Base-by-base conservation (phyloP, 305 asterid genomes). In the Fraxinus paxiana region DNA sequence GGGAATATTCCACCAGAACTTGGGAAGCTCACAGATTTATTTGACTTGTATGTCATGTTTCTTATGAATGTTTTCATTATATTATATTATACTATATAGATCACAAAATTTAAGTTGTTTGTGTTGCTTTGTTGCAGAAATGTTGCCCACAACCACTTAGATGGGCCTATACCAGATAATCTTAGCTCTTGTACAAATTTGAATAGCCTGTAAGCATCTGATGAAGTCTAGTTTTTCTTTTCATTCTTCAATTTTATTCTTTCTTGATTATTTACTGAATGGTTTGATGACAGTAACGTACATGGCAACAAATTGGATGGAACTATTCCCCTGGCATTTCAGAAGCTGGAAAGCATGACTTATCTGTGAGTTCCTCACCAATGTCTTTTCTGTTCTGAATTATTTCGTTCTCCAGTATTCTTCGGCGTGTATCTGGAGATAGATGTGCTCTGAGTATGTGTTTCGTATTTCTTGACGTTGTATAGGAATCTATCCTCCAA, bases 111-210 rank as follows among this genome's bases (percentile, higher is more conserved):
- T 41, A 20, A 12, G 33, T 38, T 71, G 35, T 48, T 71, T 20
- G 10, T 20, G 26, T 65, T 17, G 20, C 48, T 54, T 76, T 7
- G 5, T 69, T 80, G 88, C 94, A 96, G 99, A 78, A 96, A 96
- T 84, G 94, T 94, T 43, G 99, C 99, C 18, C 90, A 91, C 83
- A 96, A 96, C 81, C 83, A 76, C 77, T 89, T 96, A 63, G 95
- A 90, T 61, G 98, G 99, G 74, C 90, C 92, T 2, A 88, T 94
- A 73, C 98, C 99, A 0, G 94, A 92, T 78, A 93, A 94, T 87
- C 94, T 96, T 43, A 94, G 99, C 92, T 94, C 98, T 0, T 96
- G 99, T 70, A 89, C 92, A 37, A 96, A 92, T 85, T 90, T 96
- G 82, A 96, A 96, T 85, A 96, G 98, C 93, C 97, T 96, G 99